phyloP scores from a whole-genome alignment of 495 filamentous ascomycete genomes.

The Niebla homalea region DNA sequence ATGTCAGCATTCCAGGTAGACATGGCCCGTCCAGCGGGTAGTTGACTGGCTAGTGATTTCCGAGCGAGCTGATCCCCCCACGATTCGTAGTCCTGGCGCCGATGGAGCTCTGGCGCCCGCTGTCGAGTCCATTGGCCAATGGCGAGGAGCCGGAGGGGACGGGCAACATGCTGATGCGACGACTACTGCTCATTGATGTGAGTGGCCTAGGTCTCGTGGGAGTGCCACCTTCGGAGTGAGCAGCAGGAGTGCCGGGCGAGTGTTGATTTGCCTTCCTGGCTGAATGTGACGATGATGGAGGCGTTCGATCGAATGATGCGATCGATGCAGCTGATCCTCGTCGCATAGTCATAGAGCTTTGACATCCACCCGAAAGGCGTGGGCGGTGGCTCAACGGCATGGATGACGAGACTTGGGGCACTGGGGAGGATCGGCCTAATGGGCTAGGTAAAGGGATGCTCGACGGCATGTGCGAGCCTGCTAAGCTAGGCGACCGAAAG shows the following conservation, averaged over 20 bases:
- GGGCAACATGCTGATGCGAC: conserved; percentile 38
- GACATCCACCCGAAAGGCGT: conserved; percentile 27
- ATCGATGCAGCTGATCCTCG: conserved; percentile 24
- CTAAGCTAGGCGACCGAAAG: conserved; percentile 24
- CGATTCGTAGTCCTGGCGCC: conserved; percentile 1
- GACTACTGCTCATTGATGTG: conserved; percentile 31
- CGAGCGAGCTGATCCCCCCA: not conserved
- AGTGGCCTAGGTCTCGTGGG: conserved; percentile 24
- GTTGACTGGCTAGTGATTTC: not conserved
- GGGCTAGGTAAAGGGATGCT: conserved; percentile 24
- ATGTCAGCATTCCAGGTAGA: no score
- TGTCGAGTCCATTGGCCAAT: not conserved
- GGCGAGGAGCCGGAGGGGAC: conserved; percentile 20
- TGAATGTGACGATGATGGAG: conserved; percentile 2
- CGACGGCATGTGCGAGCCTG: conserved; percentile 21
- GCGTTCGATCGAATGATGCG: conserved; percentile 14
- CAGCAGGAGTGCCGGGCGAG: not conserved
- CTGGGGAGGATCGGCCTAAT: conserved; percentile 32
- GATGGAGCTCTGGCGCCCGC: conserved; percentile 20
- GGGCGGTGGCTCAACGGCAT: conserved; percentile 28
- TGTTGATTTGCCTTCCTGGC: conserved; percentile 3
- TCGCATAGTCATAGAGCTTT: conserved; percentile 15
- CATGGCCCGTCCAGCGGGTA: no score
- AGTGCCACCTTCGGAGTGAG: conserved; percentile 13
- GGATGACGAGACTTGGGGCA: conserved; percentile 15